Evolutionary conservation across 2,329 filamentous ascomycete genomes (phyloP).

Genomic region (Sporothrix pseudoabietina): DNA sequence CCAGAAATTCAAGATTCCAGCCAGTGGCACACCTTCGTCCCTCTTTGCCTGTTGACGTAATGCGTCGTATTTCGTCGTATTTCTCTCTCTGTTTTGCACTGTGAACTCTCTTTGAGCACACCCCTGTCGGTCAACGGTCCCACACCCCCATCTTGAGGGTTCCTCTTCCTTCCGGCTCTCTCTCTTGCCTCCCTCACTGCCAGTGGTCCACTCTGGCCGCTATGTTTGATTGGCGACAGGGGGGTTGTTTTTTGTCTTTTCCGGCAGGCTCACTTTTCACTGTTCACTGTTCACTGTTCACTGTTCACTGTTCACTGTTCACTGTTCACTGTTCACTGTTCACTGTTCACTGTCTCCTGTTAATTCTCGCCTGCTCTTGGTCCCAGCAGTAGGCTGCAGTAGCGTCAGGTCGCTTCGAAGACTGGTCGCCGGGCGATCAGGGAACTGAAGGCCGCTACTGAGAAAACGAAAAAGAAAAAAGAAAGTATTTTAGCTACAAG

Average conservation of each 20-base stretch:
- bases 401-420: constrained; percentile 14
- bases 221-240: constrained; percentile 27
- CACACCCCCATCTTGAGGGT: constrained; percentile 2
- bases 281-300: neutral
- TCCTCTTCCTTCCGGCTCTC: neutral
- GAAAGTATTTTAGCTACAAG: neutral
- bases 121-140: constrained; percentile 16
- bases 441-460: neutral
- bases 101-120: neutral
- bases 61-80: constrained; percentile 11
- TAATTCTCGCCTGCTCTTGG: neutral
- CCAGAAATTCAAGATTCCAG: neutral
- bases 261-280: neutral
- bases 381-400: neutral
- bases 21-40: constrained; percentile 10
- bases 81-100: neutral
- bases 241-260: constrained; percentile 7
- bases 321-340: neutral
- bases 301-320: neutral
- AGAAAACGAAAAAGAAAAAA: neutral
- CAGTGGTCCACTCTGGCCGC: constrained; percentile 14
- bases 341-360: neutral
- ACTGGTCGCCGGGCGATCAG: neutral
- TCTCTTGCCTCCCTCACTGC: neutral
- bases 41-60: neutral